These are phyloP conservation scores for Aspergillus sparsus DNA, from an alignment of 495 filamentous ascomycete genomes.

Conservation along the genomic window DNA sequence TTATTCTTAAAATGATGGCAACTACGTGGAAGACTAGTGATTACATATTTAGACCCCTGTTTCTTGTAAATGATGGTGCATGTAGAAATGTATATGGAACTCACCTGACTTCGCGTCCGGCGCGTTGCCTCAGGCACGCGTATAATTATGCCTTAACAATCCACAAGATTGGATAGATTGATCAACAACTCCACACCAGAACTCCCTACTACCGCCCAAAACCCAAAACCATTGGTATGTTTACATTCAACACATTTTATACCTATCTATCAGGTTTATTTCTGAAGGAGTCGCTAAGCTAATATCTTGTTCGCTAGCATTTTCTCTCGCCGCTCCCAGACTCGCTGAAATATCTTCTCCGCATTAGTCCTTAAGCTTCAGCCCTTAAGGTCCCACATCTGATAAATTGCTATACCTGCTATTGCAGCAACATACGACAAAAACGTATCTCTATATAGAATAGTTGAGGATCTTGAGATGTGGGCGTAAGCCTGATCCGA, in stretches of 20 bases:
- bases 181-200: neutral
- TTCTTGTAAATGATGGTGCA: neutral
- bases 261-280: neutral
- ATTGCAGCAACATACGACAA: no score
- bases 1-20: neutral
- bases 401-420: no score
- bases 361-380: neutral
- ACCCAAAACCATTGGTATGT: neutral
- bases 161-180: conserved; percentile 6
- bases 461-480: neutral
- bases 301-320: neutral
- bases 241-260: neutral
- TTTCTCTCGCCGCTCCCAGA: neutral
- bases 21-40: neutral
- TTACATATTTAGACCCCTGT: neutral
- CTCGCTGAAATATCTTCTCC: neutral
- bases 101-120: conserved; percentile 43
- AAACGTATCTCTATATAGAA: no score
- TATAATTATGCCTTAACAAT: neutral
- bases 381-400: neutral
- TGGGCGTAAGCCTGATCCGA: neutral
- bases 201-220: neutral
- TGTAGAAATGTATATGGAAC: neutral
- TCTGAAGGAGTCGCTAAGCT: neutral
- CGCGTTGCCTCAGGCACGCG: conserved; percentile 38